A percentile compares a stretch with the other conserved stretches of the same genome.
Conservation (phyloP, 208 protist genomes). For the Porcisia deanei region DNA sequence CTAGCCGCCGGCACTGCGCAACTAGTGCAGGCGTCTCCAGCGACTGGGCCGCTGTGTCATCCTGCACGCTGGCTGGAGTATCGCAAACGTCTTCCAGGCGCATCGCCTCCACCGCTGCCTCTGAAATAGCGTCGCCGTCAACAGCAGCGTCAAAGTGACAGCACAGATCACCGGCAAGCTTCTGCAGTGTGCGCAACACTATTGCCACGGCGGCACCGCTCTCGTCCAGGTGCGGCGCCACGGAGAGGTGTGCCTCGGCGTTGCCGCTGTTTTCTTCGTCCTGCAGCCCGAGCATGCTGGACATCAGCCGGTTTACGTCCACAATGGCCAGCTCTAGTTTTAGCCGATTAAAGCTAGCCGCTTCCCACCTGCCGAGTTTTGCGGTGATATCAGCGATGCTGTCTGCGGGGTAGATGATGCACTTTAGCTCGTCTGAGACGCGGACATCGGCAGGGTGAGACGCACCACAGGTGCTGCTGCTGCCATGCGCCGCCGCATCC, state of each 20-base stretch:
- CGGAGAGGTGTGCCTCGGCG: conserved; percentile 26
- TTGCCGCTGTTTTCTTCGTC: conserved; percentile 16
- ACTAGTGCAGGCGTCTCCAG: conserved; percentile 32
- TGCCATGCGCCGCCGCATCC: conserved; percentile 2
- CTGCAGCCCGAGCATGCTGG: conserved; percentile 56
- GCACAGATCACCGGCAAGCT: conserved; percentile 55
- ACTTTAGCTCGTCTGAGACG: conserved; percentile 68
- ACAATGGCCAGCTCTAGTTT: conserved; percentile 83
- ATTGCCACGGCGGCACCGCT: conserved; percentile 26
- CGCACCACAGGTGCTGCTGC: conserved; percentile 69
- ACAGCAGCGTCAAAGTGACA: conserved; percentile 28
- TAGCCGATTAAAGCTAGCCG: conserved; percentile 75
- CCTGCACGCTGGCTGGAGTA: conserved; percentile 9
- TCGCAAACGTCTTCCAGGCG: conserved; percentile 5
- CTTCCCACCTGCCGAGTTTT: conserved; percentile 74
- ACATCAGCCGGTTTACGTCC: conserved; percentile 56
- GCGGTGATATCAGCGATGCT: conserved; percentile 73
- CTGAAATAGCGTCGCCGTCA: conserved; percentile 14
- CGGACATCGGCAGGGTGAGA: conserved; percentile 46
- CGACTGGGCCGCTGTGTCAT: conserved; percentile 16
- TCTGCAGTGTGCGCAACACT: conserved; percentile 68
- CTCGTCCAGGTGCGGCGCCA: conserved; percentile 59
- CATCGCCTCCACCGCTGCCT: conserved; percentile 7
- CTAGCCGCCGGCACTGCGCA: conserved; percentile 42
- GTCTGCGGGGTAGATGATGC: conserved; percentile 68